A percentile compares a stretch with the other conserved stretches of the same genome.
phyloP scores from a whole-genome alignment of 2,329 filamentous ascomycete species.

The Penicillium sp. region DNA sequence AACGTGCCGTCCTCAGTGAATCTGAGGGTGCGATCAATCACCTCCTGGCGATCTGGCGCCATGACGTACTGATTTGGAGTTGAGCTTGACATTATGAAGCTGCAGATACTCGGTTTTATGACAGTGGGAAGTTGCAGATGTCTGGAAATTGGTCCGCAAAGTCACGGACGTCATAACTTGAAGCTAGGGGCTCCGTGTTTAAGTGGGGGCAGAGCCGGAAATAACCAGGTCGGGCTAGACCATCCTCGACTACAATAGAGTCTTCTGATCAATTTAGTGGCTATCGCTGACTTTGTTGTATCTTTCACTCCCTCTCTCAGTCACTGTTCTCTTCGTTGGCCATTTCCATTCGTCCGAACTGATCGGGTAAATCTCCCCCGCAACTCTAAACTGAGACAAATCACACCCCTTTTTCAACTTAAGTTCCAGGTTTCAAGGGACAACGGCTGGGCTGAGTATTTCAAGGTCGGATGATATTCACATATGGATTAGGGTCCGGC shows the following conservation, averaged over 20 bases:
- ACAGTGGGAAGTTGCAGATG: not conserved
- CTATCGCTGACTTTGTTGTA: not conserved
- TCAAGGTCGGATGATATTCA: not conserved
- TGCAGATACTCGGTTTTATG: not conserved
- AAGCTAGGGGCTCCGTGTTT: not conserved
- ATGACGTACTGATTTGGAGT: not conserved
- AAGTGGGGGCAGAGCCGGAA: not conserved
- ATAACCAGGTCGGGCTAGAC: not conserved
- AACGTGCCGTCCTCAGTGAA: slow-evolving; percentile 36
- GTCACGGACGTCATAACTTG: not conserved
- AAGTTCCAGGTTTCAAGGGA: not conserved
- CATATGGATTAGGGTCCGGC: not conserved
- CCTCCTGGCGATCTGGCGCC: not conserved
- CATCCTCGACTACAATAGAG: not conserved
- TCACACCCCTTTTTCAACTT: not conserved
- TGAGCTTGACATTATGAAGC: not conserved
- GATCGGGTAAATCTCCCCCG: not conserved
- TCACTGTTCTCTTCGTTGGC: not conserved
- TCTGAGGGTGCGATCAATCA: not conserved
- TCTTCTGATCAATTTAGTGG: not conserved
- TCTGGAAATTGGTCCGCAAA: not conserved
- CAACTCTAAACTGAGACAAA: not conserved
- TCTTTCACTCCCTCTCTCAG: not conserved
- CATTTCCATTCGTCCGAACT: not conserved
- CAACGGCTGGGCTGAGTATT: not conserved